Conservation (phyloP, 2,329 filamentous ascomycete species). For the Talaromyces albobiverticillius region DNA sequence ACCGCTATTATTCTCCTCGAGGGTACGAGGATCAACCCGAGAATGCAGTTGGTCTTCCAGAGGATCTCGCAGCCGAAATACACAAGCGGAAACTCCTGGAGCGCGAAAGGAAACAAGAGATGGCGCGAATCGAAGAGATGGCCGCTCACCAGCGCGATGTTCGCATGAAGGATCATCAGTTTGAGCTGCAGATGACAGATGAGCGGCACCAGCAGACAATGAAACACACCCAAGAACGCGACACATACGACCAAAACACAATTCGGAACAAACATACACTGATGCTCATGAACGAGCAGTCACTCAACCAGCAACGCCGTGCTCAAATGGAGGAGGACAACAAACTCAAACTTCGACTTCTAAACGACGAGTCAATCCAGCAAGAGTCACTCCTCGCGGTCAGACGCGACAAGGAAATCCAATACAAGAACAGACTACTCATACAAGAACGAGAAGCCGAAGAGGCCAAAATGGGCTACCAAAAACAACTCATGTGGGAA, state of each 20-base stretch:
- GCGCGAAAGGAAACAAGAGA: not conserved
- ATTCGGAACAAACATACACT: not conserved
- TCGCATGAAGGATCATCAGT: constrained; percentile 2
- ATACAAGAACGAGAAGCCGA: constrained; percentile 2
- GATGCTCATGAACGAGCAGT: not conserved
- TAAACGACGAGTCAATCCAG: not conserved
- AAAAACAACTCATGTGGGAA: not conserved
- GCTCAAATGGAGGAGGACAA: not conserved
- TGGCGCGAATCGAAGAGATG: not conserved
- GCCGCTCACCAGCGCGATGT: constrained; percentile 3
- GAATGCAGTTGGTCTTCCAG: not conserved
- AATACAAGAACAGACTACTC: not conserved
- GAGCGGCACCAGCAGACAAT: not conserved
- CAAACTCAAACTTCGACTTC: not conserved
- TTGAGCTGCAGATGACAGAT: constrained; percentile 3
- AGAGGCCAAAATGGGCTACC: not conserved
- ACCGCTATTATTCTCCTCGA: constrained; percentile 2
- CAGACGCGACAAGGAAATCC: not conserved
- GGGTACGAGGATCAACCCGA: constrained; percentile 1
- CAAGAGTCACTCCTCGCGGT: not conserved
- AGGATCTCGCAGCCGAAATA: constrained; percentile 1
- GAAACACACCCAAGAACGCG: constrained; percentile 1
- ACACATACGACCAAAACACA: not conserved
- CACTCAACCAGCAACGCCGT: not conserved
- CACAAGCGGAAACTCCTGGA: not conserved